Evolutionary conservation across 2,329 filamentous ascomycete genomes (phyloP).

Genomic region (Fusarium sp.): DNA sequence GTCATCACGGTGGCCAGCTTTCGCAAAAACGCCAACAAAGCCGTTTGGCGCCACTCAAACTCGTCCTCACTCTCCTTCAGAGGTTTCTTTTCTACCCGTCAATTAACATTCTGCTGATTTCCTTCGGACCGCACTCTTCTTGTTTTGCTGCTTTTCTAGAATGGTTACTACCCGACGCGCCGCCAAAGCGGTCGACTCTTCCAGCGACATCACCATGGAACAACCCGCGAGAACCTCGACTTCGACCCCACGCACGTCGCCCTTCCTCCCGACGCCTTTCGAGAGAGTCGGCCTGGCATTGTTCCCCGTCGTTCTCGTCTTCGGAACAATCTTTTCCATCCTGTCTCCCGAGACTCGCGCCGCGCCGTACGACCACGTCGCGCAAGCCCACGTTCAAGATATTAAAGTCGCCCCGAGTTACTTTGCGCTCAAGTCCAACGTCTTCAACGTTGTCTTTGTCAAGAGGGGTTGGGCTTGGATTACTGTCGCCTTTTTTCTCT

Average conservation of each 20-base stretch:
- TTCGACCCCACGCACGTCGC: constrained; percentile 54
- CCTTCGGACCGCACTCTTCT: neutral
- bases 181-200: constrained; percentile 29
- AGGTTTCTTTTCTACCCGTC: neutral
- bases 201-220: constrained; percentile 25
- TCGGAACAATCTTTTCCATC: constrained; percentile 81
- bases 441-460: constrained; percentile 93
- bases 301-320: constrained; percentile 79
- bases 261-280: constrained; percentile 73
- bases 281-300: constrained; percentile 70
- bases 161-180: constrained; percentile 45
- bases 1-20: constrained; percentile 36
- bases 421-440: constrained; percentile 91
- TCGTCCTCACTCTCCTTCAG: neutral
- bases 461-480: constrained; percentile 97
- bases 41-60: constrained; percentile 12
- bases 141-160: constrained; percentile 4
- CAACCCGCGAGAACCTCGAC: constrained; percentile 20
- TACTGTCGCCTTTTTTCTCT: constrained; percentile 73
- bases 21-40: constrained; percentile 16
- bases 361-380: constrained; percentile 66
- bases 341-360: constrained; percentile 75
- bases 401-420: constrained; percentile 73
- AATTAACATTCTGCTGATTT: neutral
- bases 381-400: constrained; percentile 69